Percentiles rank a stretch among this genome's conserved stretches.
Evolutionary conservation across 2,329 filamentous ascomycete genomes (phyloP).

Genomic region (Blastomyces gilchristii): DNA sequence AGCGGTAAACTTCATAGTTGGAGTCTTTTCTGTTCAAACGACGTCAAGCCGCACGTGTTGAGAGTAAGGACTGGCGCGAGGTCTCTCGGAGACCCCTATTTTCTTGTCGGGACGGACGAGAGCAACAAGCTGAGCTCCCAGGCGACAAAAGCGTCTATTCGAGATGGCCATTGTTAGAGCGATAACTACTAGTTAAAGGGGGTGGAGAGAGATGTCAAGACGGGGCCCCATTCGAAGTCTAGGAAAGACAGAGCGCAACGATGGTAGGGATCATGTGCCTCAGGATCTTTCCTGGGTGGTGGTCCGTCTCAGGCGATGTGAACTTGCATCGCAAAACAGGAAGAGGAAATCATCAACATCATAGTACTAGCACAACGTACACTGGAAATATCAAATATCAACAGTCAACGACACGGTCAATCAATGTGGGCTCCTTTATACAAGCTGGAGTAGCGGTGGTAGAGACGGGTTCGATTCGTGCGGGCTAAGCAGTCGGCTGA

Average conservation of each 20-base stretch:
- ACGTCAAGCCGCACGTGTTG: conserved; percentile 12
- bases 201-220: not conserved
- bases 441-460: not conserved
- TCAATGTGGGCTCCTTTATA: not conserved
- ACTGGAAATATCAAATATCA: not conserved
- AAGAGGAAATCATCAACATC: not conserved
- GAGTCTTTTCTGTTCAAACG: conserved; percentile 4
- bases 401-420: not conserved
- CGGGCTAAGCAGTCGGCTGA: not conserved
- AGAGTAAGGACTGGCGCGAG: conserved; percentile 15
- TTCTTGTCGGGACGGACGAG: conserved; percentile 4
- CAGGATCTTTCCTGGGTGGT: not conserved
- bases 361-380: not conserved
- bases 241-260: not conserved
- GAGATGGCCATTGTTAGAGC: not conserved
- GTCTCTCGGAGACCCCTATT: conserved; percentile 16
- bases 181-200: not conserved
- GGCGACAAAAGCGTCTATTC: not conserved
- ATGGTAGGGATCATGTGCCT: not conserved
- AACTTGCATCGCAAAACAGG: not conserved
- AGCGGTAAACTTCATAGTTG: conserved; percentile 31
- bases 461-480: not conserved
- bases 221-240: not conserved
- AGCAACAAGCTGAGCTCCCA: not conserved
- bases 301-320: not conserved